Conservation (phyloP, 208 protist species). For the Wallacemonas sp. region DNA sequence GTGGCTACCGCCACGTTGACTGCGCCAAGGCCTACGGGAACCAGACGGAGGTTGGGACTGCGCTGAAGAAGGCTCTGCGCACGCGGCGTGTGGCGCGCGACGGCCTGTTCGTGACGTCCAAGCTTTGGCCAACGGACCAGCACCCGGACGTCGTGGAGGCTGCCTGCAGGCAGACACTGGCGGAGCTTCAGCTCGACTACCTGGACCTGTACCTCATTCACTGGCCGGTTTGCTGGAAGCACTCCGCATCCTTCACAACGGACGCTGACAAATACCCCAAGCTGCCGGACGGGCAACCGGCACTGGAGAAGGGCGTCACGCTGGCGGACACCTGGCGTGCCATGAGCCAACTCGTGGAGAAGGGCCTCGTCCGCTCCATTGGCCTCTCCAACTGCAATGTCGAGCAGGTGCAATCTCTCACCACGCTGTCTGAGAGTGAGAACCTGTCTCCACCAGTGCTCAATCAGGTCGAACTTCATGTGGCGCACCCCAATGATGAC, state of each 20-base stretch:
- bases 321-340: constrained; percentile 80
- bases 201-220: constrained; percentile 94
- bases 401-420: constrained; percentile 61
- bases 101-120: constrained; percentile 94
- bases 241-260: constrained; percentile 42
- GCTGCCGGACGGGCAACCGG: constrained; percentile 34
- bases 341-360: constrained; percentile 84
- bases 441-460: constrained; percentile 59
- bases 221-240: constrained; percentile 88
- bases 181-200: constrained; percentile 82
- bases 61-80: constrained; percentile 49
- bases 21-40: constrained; percentile 92
- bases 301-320: constrained; percentile 27
- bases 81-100: constrained; percentile 67
- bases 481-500: constrained; percentile 51
- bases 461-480: constrained; percentile 93
- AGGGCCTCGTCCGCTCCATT: constrained; percentile 86
- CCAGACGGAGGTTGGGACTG: constrained; percentile 88
- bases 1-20: constrained; percentile 90
- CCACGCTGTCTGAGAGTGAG: constrained; percentile 23
- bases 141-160: constrained; percentile 82
- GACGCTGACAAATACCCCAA: constrained; percentile 73
- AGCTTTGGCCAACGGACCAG: constrained; percentile 95
- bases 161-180: constrained; percentile 81
- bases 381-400: constrained; percentile 86